Percentiles rank a stretch among this genome's conserved stretches.
Evolutionary conservation across 2,329 filamentous ascomycete species (phyloP).

Genomic region (Fusarium sarcochroum): DNA sequence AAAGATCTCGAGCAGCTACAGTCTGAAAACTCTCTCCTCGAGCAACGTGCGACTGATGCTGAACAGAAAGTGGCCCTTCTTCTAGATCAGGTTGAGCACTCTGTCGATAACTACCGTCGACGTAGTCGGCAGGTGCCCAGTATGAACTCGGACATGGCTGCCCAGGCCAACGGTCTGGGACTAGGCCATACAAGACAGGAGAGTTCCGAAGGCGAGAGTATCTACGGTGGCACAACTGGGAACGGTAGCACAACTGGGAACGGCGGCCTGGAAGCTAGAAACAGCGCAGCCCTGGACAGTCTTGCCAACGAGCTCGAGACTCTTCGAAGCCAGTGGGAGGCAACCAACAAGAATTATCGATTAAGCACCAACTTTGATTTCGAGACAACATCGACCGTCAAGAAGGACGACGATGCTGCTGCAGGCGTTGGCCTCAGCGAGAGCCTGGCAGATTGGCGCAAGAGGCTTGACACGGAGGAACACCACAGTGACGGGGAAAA

Average conservation of each 20-base stretch:
- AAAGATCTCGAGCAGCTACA: conserved; percentile 85
- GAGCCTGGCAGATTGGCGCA: conserved; percentile 84
- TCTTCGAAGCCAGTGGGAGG: conserved; percentile 92
- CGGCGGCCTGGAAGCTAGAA: conserved; percentile 60
- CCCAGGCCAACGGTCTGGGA: conserved; percentile 54
- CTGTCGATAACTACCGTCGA: conserved; percentile 94
- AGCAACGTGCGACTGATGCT: conserved; percentile 87
- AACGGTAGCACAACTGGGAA: conserved; percentile 55
- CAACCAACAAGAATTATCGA: conserved; percentile 94
- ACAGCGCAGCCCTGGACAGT: conserved; percentile 84
- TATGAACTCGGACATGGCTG: conserved; percentile 62
- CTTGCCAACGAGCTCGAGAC: conserved; percentile 93
- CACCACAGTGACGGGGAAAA: conserved; percentile 51
- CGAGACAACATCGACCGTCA: conserved; percentile 64
- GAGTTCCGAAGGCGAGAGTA: conserved; percentile 72
- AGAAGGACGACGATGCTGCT: conserved; percentile 61
- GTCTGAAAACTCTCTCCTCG: conserved; percentile 83
- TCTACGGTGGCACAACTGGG: conserved; percentile 66
- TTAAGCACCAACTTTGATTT: conserved; percentile 92
- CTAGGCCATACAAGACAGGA: conserved; percentile 65
- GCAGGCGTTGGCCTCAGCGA: conserved; percentile 70
- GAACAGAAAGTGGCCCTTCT: conserved; percentile 94
- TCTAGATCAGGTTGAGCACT: conserved; percentile 93
- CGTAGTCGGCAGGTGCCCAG: conserved; percentile 72
- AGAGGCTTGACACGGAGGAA: conserved; percentile 75